Percentiles rank a stretch among this genome's conserved stretches.
These are phyloP conservation scores for Avena atlantica DNA, from an alignment of 176 grass and related monocot species.

Conservation along the genomic window DNA sequence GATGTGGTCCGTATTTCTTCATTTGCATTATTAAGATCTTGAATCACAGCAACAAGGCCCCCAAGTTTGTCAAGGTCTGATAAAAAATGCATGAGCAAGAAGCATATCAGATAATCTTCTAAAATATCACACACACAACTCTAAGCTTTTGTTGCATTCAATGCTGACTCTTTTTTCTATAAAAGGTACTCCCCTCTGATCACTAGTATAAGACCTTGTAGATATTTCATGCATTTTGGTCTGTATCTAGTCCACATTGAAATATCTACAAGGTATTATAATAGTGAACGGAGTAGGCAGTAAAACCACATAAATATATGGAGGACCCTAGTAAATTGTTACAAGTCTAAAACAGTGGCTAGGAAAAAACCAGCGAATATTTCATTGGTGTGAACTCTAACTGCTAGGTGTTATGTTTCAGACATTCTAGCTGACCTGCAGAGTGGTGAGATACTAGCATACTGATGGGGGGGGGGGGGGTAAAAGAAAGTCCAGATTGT, in stretches of 20 bases:
- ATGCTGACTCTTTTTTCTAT: background rate
- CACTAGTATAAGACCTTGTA: too few species aligned
- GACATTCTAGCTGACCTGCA: conserved; percentile 10
- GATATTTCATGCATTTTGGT: too few species aligned
- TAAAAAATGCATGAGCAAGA: conserved; percentile 25
- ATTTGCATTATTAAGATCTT: conserved; percentile 70
- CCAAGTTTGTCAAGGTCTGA: conserved; percentile 95
- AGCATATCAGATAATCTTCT: conserved; percentile 18
- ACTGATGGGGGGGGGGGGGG: background rate
- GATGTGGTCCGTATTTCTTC: conserved; percentile 71
- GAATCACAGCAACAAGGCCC: conserved; percentile 70
- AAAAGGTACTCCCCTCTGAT: background rate
- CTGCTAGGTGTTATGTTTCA: background rate
- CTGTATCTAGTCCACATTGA: too few species aligned
- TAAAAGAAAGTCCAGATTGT: conserved; percentile 26
- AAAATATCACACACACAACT: background rate
- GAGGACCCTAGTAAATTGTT: background rate
- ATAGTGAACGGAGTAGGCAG: background rate
- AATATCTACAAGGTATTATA: too few species aligned
- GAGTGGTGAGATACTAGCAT: conserved; percentile 2
- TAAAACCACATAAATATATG: conserved; percentile 14
- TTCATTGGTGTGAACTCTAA: background rate
- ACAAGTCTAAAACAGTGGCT: conserved; percentile 11
- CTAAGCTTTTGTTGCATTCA: conserved; percentile 1
- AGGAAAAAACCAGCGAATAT: background rate